Evolutionary conservation across 2,329 filamentous ascomycete species (phyloP).

Genomic region (Arthroderma sp.): DNA sequence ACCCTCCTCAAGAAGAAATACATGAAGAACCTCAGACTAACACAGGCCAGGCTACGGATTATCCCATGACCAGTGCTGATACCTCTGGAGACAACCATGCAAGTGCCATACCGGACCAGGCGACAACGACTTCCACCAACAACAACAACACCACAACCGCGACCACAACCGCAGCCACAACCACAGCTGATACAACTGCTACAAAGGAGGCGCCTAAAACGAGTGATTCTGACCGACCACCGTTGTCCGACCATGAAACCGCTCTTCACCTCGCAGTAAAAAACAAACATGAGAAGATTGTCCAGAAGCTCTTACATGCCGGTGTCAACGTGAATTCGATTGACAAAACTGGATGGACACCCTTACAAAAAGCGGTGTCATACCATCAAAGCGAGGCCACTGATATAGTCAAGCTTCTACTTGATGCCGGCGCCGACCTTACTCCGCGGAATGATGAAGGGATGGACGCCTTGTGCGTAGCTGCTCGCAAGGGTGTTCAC

Average conservation of each 20-base stretch:
- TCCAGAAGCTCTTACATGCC: background rate
- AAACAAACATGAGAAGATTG: conserved; percentile 1
- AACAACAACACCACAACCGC: no score
- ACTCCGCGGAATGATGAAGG: background rate
- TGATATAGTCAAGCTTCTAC: background rate
- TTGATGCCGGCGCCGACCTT: background rate
- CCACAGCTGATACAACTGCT: no score
- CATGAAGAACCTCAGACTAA: no score
- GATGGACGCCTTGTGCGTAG: background rate
- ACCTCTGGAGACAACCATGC: no score
- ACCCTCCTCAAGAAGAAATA: no score
- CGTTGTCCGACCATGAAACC: background rate
- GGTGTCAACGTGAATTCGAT: background rate
- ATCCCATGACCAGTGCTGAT: no score
- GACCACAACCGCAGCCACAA: no score
- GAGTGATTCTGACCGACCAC: background rate
- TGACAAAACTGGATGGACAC: background rate
- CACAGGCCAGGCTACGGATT: no score
- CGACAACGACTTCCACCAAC: no score
- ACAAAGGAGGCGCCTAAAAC: no score
- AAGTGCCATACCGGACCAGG: no score
- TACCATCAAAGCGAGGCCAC: background rate
- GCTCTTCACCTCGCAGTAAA: conserved; percentile 1
- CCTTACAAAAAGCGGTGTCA: background rate
- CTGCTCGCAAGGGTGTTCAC: background rate